Base-by-base conservation (phyloP, 202 grass and related monocot genomes). In the Zoysia matrella region DNA sequence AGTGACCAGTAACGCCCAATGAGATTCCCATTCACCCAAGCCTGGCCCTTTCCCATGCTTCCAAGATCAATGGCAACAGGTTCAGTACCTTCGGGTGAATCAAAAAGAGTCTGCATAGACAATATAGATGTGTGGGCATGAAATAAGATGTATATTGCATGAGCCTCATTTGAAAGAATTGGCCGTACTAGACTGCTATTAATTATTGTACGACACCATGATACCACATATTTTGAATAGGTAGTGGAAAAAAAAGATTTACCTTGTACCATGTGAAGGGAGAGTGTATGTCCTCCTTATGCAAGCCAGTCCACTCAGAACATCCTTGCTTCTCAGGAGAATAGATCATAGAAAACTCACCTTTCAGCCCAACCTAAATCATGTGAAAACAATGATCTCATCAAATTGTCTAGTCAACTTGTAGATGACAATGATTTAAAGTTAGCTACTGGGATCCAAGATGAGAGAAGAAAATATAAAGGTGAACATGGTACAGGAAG, bases 41-140 rank as follows among this genome's bases (percentile, higher is more conserved):
- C 92, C 84, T 95, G 95, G 5, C 95, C 95, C 79, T 98, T 98
- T 58, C 92, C 92, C 95, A 98, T 94, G 85, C 92, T 95, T 78
- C 95, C 95, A 71, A 98, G 82, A 85, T 86, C 84, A 73, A 98
- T 85, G 36, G 95, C 86, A 64, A 95, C 82, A 47, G 95, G 92
- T 56, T 91, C 88, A 15, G 73, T 88, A 72, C 90, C 95, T 90
- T 90, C 50, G 8, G 95, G 95, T 36, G 76, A 77, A 94, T 91
- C 89, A 93, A 95, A 94, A 53, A 62, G 73, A 52, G 90, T 89
- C 95, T 98, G 88, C 58, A 78, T 49, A 86, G 30, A 80, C 42
- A 78, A 47, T 13, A 42, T 8, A 65, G 55, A 74, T 9, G 11
- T 85, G 8, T 83, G 61, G 75, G 75, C 57, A 78, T 5, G 50